Evolutionary conservation across 352 stramenopile genomes (phyloP).

Genomic region (Phytopythium ostracodes): DNA sequence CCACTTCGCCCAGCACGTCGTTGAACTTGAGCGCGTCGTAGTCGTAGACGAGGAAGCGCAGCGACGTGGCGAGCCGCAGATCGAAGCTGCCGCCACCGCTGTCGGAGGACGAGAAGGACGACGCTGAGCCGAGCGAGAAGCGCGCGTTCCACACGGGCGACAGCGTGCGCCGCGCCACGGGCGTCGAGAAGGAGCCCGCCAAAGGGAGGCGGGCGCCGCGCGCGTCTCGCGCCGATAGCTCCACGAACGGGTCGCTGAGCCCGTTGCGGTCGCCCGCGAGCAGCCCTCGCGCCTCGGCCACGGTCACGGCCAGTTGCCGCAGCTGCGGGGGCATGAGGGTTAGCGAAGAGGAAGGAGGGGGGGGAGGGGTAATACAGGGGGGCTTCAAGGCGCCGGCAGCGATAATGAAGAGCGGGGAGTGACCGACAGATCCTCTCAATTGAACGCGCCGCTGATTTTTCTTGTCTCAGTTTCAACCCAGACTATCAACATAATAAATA

Average conservation of each 20-base stretch:
- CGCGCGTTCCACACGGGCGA: slow-evolving; percentile 44
- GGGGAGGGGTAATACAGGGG: too few relatives aligned
- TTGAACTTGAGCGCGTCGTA: slow-evolving; percentile 58
- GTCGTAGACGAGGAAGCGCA: slow-evolving; percentile 55
- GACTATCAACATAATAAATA: neutral
- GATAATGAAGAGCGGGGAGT: neutral
- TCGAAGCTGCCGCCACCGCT: slow-evolving; percentile 26
- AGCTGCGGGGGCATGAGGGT: slow-evolving; percentile 11
- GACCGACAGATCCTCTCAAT: neutral
- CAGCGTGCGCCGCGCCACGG: slow-evolving; percentile 44
- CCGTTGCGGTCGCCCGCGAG: slow-evolving; percentile 63
- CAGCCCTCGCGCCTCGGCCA: slow-evolving; percentile 55
- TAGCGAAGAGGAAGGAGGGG: too few relatives aligned
- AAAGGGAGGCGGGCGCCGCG: slow-evolving; percentile 33
- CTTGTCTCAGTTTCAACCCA: slow-evolving; percentile 1
- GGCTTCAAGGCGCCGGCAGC: neutral
- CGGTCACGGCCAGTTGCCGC: slow-evolving; percentile 35
- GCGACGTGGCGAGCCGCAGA: slow-evolving; percentile 52
- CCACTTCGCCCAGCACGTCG: slow-evolving; percentile 61
- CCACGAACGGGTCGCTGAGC: slow-evolving; percentile 70
- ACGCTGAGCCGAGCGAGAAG: slow-evolving; percentile 34
- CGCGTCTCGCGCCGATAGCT: slow-evolving; percentile 48
- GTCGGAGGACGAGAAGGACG: neutral
- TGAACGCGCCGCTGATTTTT: neutral
- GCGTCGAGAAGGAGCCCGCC: slow-evolving; percentile 41